phyloP scores from a whole-genome alignment of 495 filamentous ascomycete genomes.

The Hyaloscypha variabilis region DNA sequence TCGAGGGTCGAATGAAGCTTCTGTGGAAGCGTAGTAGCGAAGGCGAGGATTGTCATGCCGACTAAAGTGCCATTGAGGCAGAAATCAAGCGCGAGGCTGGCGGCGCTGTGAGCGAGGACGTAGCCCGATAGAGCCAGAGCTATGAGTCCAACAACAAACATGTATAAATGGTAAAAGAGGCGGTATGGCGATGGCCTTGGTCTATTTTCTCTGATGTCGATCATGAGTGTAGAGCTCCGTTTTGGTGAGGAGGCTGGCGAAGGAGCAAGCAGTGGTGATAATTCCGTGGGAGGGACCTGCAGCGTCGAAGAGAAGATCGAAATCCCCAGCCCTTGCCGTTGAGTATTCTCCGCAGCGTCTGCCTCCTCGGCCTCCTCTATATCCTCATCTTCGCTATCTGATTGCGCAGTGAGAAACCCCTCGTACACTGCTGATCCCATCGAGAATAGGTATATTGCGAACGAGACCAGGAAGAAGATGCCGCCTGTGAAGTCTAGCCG shows the following conservation, averaged over 20 bases:
- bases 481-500: conserved; percentile 38
- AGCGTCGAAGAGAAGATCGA: not conserved
- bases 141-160: conserved; percentile 50
- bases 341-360: not conserved
- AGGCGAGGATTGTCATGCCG: conserved; percentile 54
- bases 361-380: not conserved
- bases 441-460: conserved; percentile 50
- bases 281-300: conserved; percentile 13
- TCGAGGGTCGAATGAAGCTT: conserved; percentile 54
- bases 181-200: not conserved
- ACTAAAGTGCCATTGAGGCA: conserved; percentile 49
- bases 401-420: conserved; percentile 42
- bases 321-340: not conserved
- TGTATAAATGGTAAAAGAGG: conserved; percentile 42
- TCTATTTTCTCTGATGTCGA: not conserved
- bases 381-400: conserved; percentile 30
- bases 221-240: not conserved
- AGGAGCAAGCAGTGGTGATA: conserved; percentile 13
- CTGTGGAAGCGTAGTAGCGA: conserved; percentile 60
- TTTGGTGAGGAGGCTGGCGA: not conserved
- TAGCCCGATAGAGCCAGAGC: conserved; percentile 51
- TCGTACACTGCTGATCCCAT: conserved; percentile 48
- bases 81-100: conserved; percentile 40
- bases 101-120: conserved; percentile 46
- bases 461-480: conserved; percentile 42